A percentile compares a stretch with the other conserved stretches of the same genome.
These are phyloP conservation scores for Talaromyces sp. DNA, from an alignment of 2,329 filamentous ascomycete species.

Conservation along the genomic window DNA sequence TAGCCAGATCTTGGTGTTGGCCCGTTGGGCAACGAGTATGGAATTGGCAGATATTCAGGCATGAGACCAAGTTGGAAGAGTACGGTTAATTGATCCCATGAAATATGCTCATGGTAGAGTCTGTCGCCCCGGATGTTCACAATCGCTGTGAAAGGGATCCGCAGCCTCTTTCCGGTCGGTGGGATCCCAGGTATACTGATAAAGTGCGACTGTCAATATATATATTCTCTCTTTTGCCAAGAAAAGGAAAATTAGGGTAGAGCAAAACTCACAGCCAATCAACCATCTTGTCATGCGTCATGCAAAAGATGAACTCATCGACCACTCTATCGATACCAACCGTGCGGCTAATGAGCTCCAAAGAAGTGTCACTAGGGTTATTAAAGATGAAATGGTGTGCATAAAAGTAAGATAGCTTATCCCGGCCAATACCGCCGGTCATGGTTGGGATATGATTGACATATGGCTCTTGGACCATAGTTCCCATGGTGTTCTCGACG, in stretches of 20 bases:
- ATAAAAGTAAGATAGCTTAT: conserved; percentile 61
- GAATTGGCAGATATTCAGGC: conserved; percentile 60
- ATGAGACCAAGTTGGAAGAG: conserved; percentile 58
- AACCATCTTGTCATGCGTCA: conserved; percentile 58
- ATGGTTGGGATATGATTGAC: conserved; percentile 71
- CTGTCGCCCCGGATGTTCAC: conserved; percentile 64
- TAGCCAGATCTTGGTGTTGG: conserved; percentile 32
- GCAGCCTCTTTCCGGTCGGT: conserved; percentile 48
- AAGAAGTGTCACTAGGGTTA: conserved; percentile 60
- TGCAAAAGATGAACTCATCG: conserved; percentile 62
- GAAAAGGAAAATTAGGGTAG: neutral
- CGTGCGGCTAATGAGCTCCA: conserved; percentile 67
- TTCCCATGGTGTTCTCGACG: conserved; percentile 70
- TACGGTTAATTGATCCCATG: conserved; percentile 62
- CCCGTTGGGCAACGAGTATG: conserved; percentile 45
- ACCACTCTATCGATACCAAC: conserved; percentile 66
- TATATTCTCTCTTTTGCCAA: neutral
- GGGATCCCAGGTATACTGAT: conserved; percentile 53
- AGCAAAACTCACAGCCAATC: conserved; percentile 59
- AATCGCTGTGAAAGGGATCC: conserved; percentile 59
- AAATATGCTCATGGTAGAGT: conserved; percentile 65
- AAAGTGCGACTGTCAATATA: neutral
- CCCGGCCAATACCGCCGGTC: conserved; percentile 64
- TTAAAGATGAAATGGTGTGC: conserved; percentile 67
- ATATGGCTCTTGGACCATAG: conserved; percentile 73